Percentiles rank a stretch among this genome's conserved stretches.
These are phyloP conservation scores for Linnemannia hyalina DNA, from an alignment of 192 early-diverging fungal genomes.

Conservation along the genomic window DNA sequence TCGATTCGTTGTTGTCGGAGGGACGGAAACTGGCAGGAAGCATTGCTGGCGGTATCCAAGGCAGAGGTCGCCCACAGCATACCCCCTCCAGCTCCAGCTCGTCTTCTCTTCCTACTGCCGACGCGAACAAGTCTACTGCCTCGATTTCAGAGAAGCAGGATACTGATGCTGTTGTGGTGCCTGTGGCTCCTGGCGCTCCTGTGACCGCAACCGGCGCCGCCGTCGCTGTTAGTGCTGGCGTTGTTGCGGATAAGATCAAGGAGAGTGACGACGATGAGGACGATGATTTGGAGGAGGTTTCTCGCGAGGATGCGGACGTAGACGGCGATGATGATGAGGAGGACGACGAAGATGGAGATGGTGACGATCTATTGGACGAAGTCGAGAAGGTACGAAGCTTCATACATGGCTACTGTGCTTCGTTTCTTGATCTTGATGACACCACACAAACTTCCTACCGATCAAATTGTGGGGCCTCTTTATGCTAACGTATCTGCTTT, in stretches of 20 bases:
- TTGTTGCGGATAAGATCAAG: background rate
- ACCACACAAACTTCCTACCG: background rate
- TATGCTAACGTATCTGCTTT: conserved; percentile 1
- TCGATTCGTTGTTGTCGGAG: conserved; percentile 68
- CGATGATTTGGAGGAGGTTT: background rate
- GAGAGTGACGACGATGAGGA: conserved; percentile 42
- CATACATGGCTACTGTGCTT: background rate
- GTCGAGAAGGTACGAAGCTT: conserved; percentile 53
- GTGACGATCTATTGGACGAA: conserved; percentile 59
- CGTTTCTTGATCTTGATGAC: background rate
- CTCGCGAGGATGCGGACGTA: background rate
- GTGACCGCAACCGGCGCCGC: background rate
- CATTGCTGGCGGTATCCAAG: conserved; percentile 48
- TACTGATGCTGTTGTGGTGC: background rate
- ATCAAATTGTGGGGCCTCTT: background rate
- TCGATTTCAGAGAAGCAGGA: conserved; percentile 3
- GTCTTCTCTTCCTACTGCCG: background rate
- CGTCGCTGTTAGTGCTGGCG: background rate
- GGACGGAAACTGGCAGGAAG: conserved; percentile 64
- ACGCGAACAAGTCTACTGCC: background rate
- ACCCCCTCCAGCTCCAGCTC: conserved; percentile 11
- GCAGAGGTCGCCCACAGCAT: conserved; percentile 8
- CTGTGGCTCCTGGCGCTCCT: background rate
- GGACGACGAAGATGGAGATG: conserved; percentile 42
- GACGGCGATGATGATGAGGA: background rate